Percentiles rank a stretch among this genome's conserved stretches.
Evolutionary conservation across 768 basidiomycete species (phyloP).

Genomic region (Termitomyces sp.): DNA sequence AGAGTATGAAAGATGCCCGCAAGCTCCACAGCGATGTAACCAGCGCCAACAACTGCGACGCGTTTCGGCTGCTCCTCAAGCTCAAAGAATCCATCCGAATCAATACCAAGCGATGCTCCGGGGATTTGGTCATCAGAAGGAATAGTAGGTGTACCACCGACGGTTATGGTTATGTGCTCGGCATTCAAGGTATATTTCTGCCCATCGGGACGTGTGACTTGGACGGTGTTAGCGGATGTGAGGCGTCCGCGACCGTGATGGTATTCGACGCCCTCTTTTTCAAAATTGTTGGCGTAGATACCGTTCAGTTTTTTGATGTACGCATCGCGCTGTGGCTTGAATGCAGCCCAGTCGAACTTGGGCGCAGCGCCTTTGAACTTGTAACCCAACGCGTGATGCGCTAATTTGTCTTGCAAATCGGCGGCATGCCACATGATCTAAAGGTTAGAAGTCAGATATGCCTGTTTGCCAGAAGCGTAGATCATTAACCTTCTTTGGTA

Average conservation of each 20-base stretch:
- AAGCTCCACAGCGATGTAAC: slow-evolving; percentile 97
- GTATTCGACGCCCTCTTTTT: slow-evolving; percentile 82
- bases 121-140: slow-evolving; percentile 79
- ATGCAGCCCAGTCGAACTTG: slow-evolving; percentile 82
- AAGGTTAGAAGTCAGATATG: background rate
- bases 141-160: slow-evolving; percentile 78
- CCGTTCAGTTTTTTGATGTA: slow-evolving; percentile 87
- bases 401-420: slow-evolving; percentile 80
- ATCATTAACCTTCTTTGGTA: slow-evolving; percentile 79
- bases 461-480: background rate
- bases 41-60: slow-evolving; percentile 92
- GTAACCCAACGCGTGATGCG: slow-evolving; percentile 68
- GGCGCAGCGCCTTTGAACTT: slow-evolving; percentile 57
- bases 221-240: slow-evolving; percentile 59
- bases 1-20: slow-evolving; percentile 91
- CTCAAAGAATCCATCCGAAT: slow-evolving; percentile 96
- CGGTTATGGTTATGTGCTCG: slow-evolving; percentile 78
- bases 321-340: slow-evolving; percentile 94
- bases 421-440: slow-evolving; percentile 99
- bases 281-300: slow-evolving; percentile 88
- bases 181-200: slow-evolving; percentile 65
- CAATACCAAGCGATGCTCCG: slow-evolving; percentile 85
- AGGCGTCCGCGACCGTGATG: slow-evolving; percentile 77
- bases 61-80: slow-evolving; percentile 87
- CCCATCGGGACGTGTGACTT: slow-evolving; percentile 68